A percentile compares a stretch with the other conserved stretches of the same genome.
Evolutionary conservation across 805 yeast species (phyloP).

Genomic region (Candida ascalaphidarum): DNA sequence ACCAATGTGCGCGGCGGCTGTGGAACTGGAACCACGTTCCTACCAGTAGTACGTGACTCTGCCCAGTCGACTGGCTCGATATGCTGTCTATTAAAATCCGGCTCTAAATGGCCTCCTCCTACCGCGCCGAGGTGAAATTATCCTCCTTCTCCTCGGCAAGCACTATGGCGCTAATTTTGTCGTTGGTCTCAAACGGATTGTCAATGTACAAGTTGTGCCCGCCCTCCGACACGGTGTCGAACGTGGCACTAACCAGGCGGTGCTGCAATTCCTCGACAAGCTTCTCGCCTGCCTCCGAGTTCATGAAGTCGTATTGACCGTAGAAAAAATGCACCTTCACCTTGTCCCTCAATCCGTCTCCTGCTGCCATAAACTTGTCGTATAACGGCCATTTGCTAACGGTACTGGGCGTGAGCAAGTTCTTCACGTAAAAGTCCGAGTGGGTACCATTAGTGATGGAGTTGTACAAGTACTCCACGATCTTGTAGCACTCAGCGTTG

Average conservation of each 20-base stretch:
- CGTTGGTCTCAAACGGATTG: constrained; percentile 35
- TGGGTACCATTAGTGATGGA: constrained; percentile 29
- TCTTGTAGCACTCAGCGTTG: constrained; percentile 23
- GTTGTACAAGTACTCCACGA: constrained; percentile 34
- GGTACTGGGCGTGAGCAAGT: constrained; percentile 47
- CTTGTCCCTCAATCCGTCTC: constrained; percentile 1
- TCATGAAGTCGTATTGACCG: constrained; percentile 75
- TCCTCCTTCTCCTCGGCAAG: too few species aligned
- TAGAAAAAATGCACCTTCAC: constrained; percentile 41
- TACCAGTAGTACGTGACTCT: too few species aligned
- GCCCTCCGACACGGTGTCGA: constrained; percentile 22
- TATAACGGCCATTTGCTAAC: constrained; percentile 58
- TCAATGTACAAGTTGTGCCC: constrained; percentile 39
- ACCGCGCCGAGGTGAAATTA: too few species aligned
- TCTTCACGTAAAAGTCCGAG: constrained; percentile 36
- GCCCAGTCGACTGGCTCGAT: too few species aligned
- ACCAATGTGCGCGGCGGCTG: too few species aligned
- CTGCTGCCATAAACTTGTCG: constrained; percentile 48
- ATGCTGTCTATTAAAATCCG: too few species aligned
- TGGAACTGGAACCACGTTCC: too few species aligned
- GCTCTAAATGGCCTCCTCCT: too few species aligned
- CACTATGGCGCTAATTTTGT: constrained; percentile 10
- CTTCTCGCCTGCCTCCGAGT: constrained; percentile 41
- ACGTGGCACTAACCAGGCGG: constrained; percentile 11
- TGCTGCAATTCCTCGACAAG: constrained; percentile 15